Base-by-base conservation (phyloP, 768 basidiomycete species). In the Leccinellum rugosiceps region DNA sequence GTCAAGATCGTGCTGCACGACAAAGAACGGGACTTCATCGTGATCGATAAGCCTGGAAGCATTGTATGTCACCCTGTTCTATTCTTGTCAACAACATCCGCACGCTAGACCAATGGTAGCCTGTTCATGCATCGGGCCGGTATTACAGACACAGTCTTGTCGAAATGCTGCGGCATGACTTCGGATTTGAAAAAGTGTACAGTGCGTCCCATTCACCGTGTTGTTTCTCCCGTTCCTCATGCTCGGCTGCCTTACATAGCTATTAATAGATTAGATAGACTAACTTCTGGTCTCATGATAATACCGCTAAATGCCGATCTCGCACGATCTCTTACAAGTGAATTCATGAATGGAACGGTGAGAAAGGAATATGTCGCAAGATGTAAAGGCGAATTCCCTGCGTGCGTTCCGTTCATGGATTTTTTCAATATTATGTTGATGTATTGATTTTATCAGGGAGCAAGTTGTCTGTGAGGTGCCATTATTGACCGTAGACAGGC, bases 221-320 rank as follows among this genome's bases (percentile, higher is more conserved):
- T 50, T 28, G 28, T 52, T 31, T 53, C 31, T 3, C 14, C 11
- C 8, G 14, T 53, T 5, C 41, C 46, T 43, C 50, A 54, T 32
- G 1, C 21, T 3, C 44, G 7, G 14, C 26, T 50, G 9, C n/a
- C 23, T 26, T 38, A 68, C 30, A 14, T 50, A 98, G 96, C 96
- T 57, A 89, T 94, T 21, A 99, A 98, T 69, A 83, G 97, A 56
- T 77, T 99, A 54, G 97, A 99, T 73, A 82, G 97, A 54, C 77
- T 98, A 26, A 98, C 97, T 0, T 94, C 92, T 0, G 97, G 97
- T 7, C 77, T 98, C 45, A 94, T 99, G 94, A 90, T 99, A 64
- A 76, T 98, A 52, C 93, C 94, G 0, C 76, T 94, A 13, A 86
- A 86, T 19, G 76, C 84, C 1, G 74, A 82, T 44, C 79, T 88